These are phyloP conservation scores for Penstemon eatonii DNA, from an alignment of 257 asterid species.

Conservation along the genomic window DNA sequence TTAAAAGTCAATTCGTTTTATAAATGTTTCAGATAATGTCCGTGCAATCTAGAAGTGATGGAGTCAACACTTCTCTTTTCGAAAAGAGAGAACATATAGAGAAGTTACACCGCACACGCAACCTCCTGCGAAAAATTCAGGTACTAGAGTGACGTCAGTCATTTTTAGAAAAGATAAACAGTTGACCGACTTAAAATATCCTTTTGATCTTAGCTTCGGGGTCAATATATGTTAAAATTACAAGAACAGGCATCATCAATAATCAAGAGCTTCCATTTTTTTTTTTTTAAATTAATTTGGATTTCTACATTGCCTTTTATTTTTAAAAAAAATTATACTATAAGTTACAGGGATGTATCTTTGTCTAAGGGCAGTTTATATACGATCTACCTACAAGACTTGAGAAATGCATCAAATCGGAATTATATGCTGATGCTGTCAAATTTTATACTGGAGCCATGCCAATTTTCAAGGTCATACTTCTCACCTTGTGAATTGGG, in stretches of 20 bases:
- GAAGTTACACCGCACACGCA: constrained; percentile 94
- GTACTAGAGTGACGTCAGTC: constrained; percentile 39
- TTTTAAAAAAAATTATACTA: background rate
- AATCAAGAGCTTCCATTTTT: no score
- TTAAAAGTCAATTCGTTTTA: constrained; percentile 8
- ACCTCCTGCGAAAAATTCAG: constrained; percentile 96
- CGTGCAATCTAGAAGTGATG: constrained; percentile 94
- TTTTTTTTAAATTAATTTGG: no score
- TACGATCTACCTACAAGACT: constrained; percentile 92
- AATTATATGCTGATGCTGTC: constrained; percentile 95
- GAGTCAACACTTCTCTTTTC: constrained; percentile 92
- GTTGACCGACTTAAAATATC: constrained; percentile 8
- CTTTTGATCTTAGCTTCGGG: constrained; percentile 17
- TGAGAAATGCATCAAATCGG: constrained; percentile 89
- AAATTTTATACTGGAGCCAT: constrained; percentile 92
- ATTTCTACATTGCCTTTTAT: no score
- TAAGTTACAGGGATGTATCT: constrained; percentile 7
- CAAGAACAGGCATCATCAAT: constrained; percentile 4
- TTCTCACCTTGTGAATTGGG: constrained; percentile 19
- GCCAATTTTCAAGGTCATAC: constrained; percentile 86
- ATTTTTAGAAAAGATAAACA: background rate
- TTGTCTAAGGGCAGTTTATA: constrained; percentile 87
- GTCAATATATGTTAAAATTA: background rate
- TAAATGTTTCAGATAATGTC: constrained; percentile 75
- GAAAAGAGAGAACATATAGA: constrained; percentile 97